These are phyloP conservation scores for Nemania abortiva DNA, from an alignment of 2,329 filamentous ascomycete genomes.

Conservation along the genomic window DNA sequence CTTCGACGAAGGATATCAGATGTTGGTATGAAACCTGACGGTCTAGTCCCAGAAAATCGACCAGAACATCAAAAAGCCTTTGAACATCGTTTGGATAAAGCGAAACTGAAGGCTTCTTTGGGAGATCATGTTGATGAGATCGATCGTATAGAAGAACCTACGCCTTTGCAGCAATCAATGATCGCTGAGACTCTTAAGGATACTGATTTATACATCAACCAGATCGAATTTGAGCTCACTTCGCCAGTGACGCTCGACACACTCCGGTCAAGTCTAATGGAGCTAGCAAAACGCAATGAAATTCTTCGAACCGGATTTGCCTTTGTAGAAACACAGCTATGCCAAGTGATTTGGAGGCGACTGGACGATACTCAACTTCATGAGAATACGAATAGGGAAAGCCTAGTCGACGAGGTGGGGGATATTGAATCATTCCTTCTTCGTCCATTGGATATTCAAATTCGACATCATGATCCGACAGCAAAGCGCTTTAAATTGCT, in stretches of 20 bases:
- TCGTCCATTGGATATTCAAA: constrained; percentile 71
- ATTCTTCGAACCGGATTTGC: constrained; percentile 81
- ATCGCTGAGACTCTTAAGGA: constrained; percentile 76
- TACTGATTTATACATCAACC: constrained; percentile 79
- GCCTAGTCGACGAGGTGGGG: constrained; percentile 54
- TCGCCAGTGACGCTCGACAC: constrained; percentile 50
- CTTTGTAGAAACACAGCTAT: constrained; percentile 64
- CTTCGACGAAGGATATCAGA: constrained; percentile 33
- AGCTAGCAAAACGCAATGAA: constrained; percentile 68
- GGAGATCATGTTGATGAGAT: constrained; percentile 46
- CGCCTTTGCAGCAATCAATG: constrained; percentile 82
- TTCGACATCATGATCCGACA: constrained; percentile 50
- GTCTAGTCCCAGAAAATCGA: background rate
- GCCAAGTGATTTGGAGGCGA: constrained; percentile 73
- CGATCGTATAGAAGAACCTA: constrained; percentile 70
- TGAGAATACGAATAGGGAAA: constrained; percentile 44
- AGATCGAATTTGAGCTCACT: constrained; percentile 73
- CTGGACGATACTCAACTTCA: constrained; percentile 60
- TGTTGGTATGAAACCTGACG: no score
- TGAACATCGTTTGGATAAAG: constrained; percentile 11
- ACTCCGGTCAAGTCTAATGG: constrained; percentile 63
- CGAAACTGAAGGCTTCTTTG: constrained; percentile 30
- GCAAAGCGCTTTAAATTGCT: constrained; percentile 52
- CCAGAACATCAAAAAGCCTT: background rate
- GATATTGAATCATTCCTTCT: constrained; percentile 59